Percentiles rank a stretch among this genome's conserved stretches.
Conservation (phyloP, 371 early-diverging fungal species). For the Entomophthora muscae region DNA sequence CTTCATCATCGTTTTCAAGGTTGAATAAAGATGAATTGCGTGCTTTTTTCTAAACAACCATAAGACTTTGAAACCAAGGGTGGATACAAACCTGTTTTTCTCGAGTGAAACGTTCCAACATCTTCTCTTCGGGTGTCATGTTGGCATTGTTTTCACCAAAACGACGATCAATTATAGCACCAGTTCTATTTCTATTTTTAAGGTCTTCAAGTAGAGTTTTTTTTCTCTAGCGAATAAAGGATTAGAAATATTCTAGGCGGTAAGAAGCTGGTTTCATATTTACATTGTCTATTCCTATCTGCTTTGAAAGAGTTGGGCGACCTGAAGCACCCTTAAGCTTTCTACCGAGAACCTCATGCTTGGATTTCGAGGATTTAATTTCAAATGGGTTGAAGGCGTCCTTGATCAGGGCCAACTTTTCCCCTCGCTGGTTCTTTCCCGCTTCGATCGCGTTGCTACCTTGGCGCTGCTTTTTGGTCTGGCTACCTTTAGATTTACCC, state of each 20-base stretch:
- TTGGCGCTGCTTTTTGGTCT: constrained; percentile 35
- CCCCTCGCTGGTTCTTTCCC: constrained; percentile 29
- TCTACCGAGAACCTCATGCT: constrained; percentile 76
- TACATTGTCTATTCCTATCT: constrained; percentile 68
- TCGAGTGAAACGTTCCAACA: constrained; percentile 81
- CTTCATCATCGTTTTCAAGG: constrained; percentile 56
- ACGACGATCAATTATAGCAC: constrained; percentile 76
- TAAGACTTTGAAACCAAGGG: background rate
- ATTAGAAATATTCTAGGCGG: constrained; percentile 1
- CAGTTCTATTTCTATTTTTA: constrained; percentile 39
- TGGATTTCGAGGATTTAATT: constrained; percentile 46
- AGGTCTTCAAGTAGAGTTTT: constrained; percentile 67
- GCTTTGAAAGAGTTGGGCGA: constrained; percentile 59
- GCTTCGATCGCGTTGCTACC: constrained; percentile 20
- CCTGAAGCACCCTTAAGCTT: constrained; percentile 69
- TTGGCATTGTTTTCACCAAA: constrained; percentile 83
- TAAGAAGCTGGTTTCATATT: constrained; percentile 8
- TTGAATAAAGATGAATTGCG: constrained; percentile 42
- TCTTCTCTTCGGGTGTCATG: constrained; percentile 84
- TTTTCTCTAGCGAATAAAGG: constrained; percentile 54
- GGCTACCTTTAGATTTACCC: constrained; percentile 34
- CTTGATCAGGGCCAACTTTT: constrained; percentile 30
- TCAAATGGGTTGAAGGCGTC: constrained; percentile 78
- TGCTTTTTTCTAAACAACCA: constrained; percentile 12
- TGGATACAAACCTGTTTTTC: constrained; percentile 40